Evolutionary conservation across 495 filamentous ascomycete genomes (phyloP), one percentile per base, ranked within the genome.

Genomic region (Hyaloscypha variabilis): DNA sequence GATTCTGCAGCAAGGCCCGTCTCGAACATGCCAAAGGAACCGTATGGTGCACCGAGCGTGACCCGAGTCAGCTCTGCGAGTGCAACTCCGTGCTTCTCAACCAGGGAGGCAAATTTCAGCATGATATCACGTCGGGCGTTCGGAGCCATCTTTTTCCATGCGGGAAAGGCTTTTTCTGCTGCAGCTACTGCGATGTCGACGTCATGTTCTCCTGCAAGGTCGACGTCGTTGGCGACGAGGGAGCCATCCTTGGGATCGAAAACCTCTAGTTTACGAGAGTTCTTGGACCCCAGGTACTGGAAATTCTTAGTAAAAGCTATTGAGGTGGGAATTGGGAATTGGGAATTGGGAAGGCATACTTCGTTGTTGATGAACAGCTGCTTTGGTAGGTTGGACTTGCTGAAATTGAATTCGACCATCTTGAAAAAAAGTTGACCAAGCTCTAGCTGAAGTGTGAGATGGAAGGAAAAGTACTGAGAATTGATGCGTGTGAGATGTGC

Each of bases 41-140:
- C 62, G 49, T 70, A 72, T 14, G 77, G 77, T 4, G 73, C 72
- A 29, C 77, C 77, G 0, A 78, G 63, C 11, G 72, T 74, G 42
- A 78, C 59, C 14, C 75, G 62, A 5, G 74, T 66, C 8, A 80
- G 64, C 60, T 75, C 70, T 10, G 75, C 75, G 30, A 80, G 68
- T n/a, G 57, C 63, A 19, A 39, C 5, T 3, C 50, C 62, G 31
- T 82, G 65, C 64, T 74, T 50, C 49, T 80, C 75, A 23, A 83
- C 31, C 4, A 93, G 79, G 21, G 89, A 85, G 23, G 89, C 88
- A 26, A 87, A 88, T 71, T 86, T 88, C 57, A 87, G 73, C 60
- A 97, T 73, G 66, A 96, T 85, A 65, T 90, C 84, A 60, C 90
- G 85, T n/a, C 91, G 88, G 26, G 77, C 67, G 31, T 80, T 77